Conservation (phyloP, 108 stramenopile species). For the Hondaea fermentalgiana region DNA sequence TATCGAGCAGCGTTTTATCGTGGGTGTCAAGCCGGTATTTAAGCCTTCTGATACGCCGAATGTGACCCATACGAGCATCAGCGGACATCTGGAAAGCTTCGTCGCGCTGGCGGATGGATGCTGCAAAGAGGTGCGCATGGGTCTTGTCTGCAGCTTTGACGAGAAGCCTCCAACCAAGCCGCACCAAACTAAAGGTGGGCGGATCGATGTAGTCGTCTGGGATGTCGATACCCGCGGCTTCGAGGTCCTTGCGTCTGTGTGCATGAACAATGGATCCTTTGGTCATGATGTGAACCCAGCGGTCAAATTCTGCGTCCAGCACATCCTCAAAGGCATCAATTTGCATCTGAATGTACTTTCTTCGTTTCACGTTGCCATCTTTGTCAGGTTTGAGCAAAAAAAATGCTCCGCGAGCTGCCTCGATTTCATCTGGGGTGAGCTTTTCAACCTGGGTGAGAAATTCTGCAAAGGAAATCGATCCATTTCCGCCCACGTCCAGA, state of each 20-base stretch:
- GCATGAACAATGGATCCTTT: not conserved
- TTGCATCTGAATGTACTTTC: not conserved
- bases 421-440: not conserved
- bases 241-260: not conserved
- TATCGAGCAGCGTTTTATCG: not conserved
- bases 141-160: not conserved
- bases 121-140: not conserved
- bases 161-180: not conserved
- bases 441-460: not conserved
- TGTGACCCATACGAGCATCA: not conserved
- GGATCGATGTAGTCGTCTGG: conserved; percentile 11
- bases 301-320: conserved; percentile 1
- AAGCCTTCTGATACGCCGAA: not conserved
- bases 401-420: not conserved
- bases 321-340: conserved; percentile 12
- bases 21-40: not conserved
- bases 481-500: not conserved
- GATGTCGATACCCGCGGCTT: not conserved
- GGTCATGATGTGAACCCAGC: not conserved
- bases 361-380: not conserved
- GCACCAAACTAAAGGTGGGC: not conserved
- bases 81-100: not conserved
- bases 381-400: not conserved
- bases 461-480: not conserved
- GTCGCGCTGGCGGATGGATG: not conserved